These are phyloP conservation scores for Populus pruinosa DNA, from an alignment of 345 rosid genomes.

Conservation along the genomic window DNA sequence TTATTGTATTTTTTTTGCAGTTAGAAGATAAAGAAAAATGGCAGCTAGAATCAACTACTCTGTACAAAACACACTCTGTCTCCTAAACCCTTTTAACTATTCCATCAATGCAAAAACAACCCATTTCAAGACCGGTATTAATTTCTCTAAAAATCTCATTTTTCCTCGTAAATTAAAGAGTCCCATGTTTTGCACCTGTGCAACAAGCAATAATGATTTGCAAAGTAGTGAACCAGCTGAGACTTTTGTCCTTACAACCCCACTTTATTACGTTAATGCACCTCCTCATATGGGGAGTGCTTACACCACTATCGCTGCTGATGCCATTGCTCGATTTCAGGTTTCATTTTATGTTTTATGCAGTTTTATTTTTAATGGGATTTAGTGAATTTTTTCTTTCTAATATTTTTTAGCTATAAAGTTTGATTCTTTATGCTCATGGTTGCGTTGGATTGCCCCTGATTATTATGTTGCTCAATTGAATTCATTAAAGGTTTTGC, in stretches of 20 bases:
- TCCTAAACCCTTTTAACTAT: slow-evolving; percentile 41
- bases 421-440: too few relatives aligned
- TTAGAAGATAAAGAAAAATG: slow-evolving; percentile 34
- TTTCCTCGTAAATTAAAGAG: slow-evolving; percentile 30
- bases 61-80: slow-evolving; percentile 50
- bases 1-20: too few relatives aligned
- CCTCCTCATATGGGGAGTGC: slow-evolving; percentile 99
- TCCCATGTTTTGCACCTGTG: slow-evolving; percentile 43
- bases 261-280: slow-evolving; percentile 96
- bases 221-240: slow-evolving; percentile 19
- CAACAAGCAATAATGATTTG: slow-evolving; percentile 13
- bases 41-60: slow-evolving; percentile 61
- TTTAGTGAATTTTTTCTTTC: neutral
- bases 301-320: slow-evolving; percentile 94
- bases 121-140: slow-evolving; percentile 41
- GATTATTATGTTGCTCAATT: too few relatives aligned
- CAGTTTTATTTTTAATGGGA: neutral
- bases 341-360: slow-evolving; percentile 22
- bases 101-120: slow-evolving; percentile 32
- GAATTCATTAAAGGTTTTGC: too few relatives aligned
- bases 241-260: slow-evolving; percentile 81
- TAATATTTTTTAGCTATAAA: neutral
- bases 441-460: too few relatives aligned
- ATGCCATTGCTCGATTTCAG: slow-evolving; percentile 93
- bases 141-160: slow-evolving; percentile 33